Percentiles rank a stretch among this genome's conserved stretches.
Conservation (phyloP, 192 early-diverging fungal genomes). For the Podila horticola region DNA sequence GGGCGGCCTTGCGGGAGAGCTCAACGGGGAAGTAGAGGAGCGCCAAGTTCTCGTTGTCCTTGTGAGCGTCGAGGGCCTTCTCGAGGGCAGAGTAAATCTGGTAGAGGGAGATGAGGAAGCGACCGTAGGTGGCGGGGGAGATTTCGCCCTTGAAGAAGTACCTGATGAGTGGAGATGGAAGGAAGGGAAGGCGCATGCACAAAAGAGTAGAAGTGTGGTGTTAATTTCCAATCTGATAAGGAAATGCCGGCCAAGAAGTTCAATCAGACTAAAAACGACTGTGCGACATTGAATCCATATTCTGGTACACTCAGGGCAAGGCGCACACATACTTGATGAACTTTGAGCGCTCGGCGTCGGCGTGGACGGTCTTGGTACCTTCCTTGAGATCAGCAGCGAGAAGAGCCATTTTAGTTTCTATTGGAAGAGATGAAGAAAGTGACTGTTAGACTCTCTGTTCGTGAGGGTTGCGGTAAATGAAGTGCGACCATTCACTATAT, state of each 20-base stretch:
- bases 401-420: constrained; percentile 17
- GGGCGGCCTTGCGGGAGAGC: constrained; percentile 48
- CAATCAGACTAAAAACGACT: background rate
- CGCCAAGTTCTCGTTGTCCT: constrained; percentile 51
- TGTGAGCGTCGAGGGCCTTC: constrained; percentile 53
- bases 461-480: too few relatives aligned
- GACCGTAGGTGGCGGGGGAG: constrained; percentile 49
- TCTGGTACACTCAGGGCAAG: too few relatives aligned
- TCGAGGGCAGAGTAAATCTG: constrained; percentile 62
- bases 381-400: constrained; percentile 54
- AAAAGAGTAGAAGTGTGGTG: too few relatives aligned
- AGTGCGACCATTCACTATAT: too few relatives aligned
- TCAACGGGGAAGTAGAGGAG: constrained; percentile 63
- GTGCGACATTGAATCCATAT: background rate
- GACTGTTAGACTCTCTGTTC: background rate
- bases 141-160: constrained; percentile 63
- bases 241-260: background rate
- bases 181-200: background rate
- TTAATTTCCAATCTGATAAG: too few relatives aligned
- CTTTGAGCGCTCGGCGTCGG: constrained; percentile 52
- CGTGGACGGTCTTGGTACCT: constrained; percentile 58
- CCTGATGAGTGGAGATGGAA: constrained; percentile 12
- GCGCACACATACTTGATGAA: constrained; percentile 51
- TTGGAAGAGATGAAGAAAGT: background rate
- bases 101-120: constrained; percentile 58